A percentile compares a stretch with the other conserved stretches of the same genome.
Conservation (phyloP, 345 rosid species). For the Ricinus communis region DNA sequence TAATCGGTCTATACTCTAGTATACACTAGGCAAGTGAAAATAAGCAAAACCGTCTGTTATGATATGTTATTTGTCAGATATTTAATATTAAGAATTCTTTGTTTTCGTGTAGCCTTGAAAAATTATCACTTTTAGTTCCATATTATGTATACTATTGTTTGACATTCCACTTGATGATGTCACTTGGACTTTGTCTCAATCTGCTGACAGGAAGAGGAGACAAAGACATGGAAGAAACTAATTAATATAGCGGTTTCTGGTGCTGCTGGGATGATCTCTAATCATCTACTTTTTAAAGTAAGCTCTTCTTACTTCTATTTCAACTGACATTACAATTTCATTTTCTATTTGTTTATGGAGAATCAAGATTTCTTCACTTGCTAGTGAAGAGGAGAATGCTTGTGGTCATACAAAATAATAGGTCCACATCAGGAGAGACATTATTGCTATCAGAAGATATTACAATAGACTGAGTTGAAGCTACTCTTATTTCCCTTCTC, state of each 20-base stretch:
- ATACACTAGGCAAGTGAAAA: neutral
- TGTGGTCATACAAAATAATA: too few species aligned
- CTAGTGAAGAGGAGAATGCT: too few species aligned
- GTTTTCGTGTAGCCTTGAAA: neutral
- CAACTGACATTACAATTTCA: neutral
- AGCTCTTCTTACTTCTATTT: conserved; percentile 17
- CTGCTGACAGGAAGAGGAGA: conserved; percentile 74
- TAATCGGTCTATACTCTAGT: too few species aligned
- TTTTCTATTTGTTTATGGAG: neutral
- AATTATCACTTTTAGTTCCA: neutral
- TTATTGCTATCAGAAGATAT: too few species aligned
- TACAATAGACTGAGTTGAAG: too few species aligned
- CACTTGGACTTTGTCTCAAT: neutral
- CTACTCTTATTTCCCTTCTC: too few species aligned
- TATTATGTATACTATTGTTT: neutral
- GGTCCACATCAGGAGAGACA: too few species aligned
- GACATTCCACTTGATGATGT: neutral
- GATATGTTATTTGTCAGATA: neutral
- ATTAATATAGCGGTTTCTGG: conserved; percentile 85
- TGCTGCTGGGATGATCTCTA: conserved; percentile 96
- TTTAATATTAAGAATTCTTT: neutral
- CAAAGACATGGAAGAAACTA: conserved; percentile 85
- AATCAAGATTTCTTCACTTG: neutral
- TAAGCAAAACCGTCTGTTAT: neutral
- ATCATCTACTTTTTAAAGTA: conserved; percentile 96